Evolutionary conservation across 768 basidiomycete species (phyloP), one percentile per base, ranked within the genome.

Genomic region (Cyathus striatus): DNA sequence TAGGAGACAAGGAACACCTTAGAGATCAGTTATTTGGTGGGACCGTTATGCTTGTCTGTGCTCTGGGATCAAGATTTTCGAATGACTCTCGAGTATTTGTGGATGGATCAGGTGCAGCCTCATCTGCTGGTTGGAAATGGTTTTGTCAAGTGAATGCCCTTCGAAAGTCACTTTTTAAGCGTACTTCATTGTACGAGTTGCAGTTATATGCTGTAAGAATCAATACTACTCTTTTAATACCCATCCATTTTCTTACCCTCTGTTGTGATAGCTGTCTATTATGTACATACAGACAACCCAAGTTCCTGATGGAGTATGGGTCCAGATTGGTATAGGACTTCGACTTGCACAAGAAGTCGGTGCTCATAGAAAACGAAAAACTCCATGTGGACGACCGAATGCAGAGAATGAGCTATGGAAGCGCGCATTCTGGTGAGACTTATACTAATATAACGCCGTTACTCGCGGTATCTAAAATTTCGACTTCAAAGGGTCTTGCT

Each of bases 291-390:
- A 52, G 47, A 69, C 66, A 63, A 56, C 75, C 14, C 73, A 70
- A 10, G 62, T 72, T 13, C 72, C 75, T 3, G 76, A 78, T 51
- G 66, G 70, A 5, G 64, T 65, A 36, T 86, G 82, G 82, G 68
- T 73, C 7, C 55, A 79, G 25, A 59, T 78, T 23, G 83, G 68
- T 2, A 58, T 81, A 16, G 79, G 78, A 16, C 59, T 87, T 32
- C 78, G 83, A 4, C 64, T 76, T 16, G 73, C 78, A 0, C 72
- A 83, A 55, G 85, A 86, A 49, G 71, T 76, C 22, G 76, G 86
- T 6, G 73, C 72, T 13, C 86, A 88, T 52, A 67, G 79, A 23
- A 45, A 66, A 44, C 66, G 69, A 5, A 64, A 59, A 51, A 60
- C 68, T 14, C 63, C 66, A 37, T 52, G 49, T n/a, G 41, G 48